Percentiles rank a stretch among this genome's conserved stretches.
phyloP scores from a whole-genome alignment of 352 stramenopile genomes.

The Phytophthora niederhauseri region DNA sequence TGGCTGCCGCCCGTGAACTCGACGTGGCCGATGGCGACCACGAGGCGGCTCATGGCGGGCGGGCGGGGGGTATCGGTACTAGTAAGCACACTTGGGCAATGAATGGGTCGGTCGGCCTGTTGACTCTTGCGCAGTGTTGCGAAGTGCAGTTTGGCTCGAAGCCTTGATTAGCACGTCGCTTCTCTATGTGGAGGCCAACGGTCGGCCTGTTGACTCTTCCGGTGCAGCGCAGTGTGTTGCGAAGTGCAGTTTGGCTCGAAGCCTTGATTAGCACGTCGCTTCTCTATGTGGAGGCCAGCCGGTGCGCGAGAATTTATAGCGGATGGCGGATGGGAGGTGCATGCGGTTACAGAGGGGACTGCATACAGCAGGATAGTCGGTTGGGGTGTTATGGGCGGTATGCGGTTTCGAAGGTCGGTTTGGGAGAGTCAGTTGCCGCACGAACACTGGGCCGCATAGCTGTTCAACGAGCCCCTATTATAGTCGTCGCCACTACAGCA shows the following conservation, averaged over 20 bases:
- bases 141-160: not conserved
- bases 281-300: not conserved
- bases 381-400: not conserved
- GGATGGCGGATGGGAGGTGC: not conserved
- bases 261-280: constrained; percentile 20
- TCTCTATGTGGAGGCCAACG: not conserved
- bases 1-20: constrained; percentile 75
- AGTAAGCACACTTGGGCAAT: no score
- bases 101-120: no score
- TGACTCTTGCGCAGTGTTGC: no score
- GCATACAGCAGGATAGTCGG: no score
- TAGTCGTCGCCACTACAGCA: constrained; percentile 1
- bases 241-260: not conserved
- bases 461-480: constrained; percentile 1
- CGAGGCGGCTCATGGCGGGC: constrained; percentile 64
- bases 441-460: not conserved
- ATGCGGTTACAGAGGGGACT: not conserved
- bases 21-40: constrained; percentile 77
- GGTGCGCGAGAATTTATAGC: not conserved
- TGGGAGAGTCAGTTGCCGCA: not conserved
- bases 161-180: constrained; percentile 20
- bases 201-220: not conserved
- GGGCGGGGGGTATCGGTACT: no score
- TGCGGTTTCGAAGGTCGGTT: not conserved
- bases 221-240: not conserved